Percentiles rank a stretch among this genome's conserved stretches.
phyloP scores from a whole-genome alignment of 352 stramenopile genomes.

The Albugo candida region DNA sequence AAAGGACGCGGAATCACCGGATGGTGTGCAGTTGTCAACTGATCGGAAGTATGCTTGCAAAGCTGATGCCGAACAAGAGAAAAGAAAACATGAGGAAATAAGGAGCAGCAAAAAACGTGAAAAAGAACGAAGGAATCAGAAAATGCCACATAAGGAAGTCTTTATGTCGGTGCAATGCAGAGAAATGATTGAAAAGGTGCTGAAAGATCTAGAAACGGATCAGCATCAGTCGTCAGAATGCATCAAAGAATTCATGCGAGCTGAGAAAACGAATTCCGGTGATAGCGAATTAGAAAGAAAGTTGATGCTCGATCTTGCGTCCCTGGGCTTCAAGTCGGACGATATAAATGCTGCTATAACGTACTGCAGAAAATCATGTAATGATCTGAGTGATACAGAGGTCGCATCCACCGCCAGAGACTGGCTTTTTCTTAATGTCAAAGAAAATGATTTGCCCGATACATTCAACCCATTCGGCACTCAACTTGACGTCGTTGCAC shows the following conservation, averaged over 20 bases:
- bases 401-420: conserved; percentile 21
- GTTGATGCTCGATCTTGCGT: conserved; percentile 16
- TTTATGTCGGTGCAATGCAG: conserved; percentile 81
- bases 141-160: conserved; percentile 76
- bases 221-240: conserved; percentile 6
- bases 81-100: conserved; percentile 25
- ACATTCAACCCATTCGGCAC: conserved; percentile 76
- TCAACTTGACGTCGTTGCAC: conserved; percentile 71
- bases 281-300: conserved; percentile 11
- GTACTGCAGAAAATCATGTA: conserved; percentile 2
- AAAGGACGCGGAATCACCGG: conserved; percentile 3
- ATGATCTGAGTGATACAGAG: conserved; percentile 11
- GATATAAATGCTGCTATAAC: conserved; percentile 32
- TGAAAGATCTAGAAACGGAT: conserved; percentile 23
- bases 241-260: not conserved
- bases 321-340: conserved; percentile 28
- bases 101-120: conserved; percentile 62
- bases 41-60: conserved; percentile 60
- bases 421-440: conserved; percentile 66
- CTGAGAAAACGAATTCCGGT: conserved; percentile 3
- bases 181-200: conserved; percentile 72
- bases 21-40: conserved; percentile 34
- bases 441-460: conserved; percentile 53
- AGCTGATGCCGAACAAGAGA: conserved; percentile 41
- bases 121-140: conserved; percentile 82